Conservation (phyloP, 305 asterid species). For the Striga hermonthica region DNA sequence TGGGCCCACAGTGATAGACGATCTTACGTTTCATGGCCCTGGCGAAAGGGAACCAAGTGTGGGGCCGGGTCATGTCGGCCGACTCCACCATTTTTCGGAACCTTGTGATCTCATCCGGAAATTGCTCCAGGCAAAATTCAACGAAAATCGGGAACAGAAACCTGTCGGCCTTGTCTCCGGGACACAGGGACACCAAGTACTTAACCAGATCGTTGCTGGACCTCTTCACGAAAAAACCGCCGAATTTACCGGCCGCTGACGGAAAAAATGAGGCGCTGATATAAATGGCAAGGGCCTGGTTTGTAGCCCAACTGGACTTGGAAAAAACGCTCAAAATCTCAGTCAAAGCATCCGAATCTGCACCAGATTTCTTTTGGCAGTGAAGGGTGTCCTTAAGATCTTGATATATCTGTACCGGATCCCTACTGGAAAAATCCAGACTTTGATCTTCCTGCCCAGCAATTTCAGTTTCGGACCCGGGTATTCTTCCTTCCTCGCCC, state of each 20-base stretch:
- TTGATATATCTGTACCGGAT: slow-evolving; percentile 61
- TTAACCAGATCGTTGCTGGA: slow-evolving; percentile 48
- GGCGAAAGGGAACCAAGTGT: slow-evolving; percentile 96
- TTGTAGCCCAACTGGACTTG: slow-evolving; percentile 76
- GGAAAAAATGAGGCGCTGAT: slow-evolving; percentile 79
- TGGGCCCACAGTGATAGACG: slow-evolving; percentile 91
- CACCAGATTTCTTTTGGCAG: slow-evolving; percentile 34
- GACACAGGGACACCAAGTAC: slow-evolving; percentile 59
- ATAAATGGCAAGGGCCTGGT: slow-evolving; percentile 75
- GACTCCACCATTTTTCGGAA: slow-evolving; percentile 76
- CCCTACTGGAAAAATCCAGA: slow-evolving; percentile 39
- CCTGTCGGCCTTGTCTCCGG: slow-evolving; percentile 61
- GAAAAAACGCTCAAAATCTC: slow-evolving; percentile 57
- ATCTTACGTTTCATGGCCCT: slow-evolving; percentile 93
- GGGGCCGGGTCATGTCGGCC: slow-evolving; percentile 88
- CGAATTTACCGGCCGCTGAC: slow-evolving; percentile 58
- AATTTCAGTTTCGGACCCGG: slow-evolving; percentile 24
- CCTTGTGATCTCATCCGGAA: slow-evolving; percentile 63
- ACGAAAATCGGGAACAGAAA: slow-evolving; percentile 78
- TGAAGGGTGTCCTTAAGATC: slow-evolving; percentile 41
- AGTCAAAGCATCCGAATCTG: slow-evolving; percentile 56
- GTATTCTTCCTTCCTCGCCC: slow-evolving; percentile 31
- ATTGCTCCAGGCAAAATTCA: slow-evolving; percentile 76
- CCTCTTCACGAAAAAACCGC: slow-evolving; percentile 50
- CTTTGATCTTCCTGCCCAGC: slow-evolving; percentile 30